Evolutionary conservation across 2,329 filamentous ascomycete species (phyloP).

Genomic region (Aspergillus persii): DNA sequence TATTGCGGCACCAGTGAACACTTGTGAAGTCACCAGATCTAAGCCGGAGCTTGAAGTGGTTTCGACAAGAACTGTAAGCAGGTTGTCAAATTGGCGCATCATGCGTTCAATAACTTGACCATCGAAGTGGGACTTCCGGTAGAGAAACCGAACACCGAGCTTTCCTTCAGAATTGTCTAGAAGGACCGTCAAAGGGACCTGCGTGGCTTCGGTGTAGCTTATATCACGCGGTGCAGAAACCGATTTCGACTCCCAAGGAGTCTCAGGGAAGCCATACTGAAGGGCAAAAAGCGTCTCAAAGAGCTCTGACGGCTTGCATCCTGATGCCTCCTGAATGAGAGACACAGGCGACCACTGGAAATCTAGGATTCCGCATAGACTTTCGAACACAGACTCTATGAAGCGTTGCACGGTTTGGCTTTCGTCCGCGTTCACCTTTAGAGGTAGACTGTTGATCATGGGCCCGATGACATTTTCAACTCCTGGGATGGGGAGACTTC

Average conservation of each 20-base stretch:
- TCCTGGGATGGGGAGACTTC: conserved; percentile 6
- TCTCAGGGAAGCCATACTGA: not conserved
- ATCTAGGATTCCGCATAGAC: conserved; percentile 1
- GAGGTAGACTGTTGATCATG: conserved; percentile 32
- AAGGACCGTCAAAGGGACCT: not conserved
- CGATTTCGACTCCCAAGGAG: not conserved
- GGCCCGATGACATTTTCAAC: conserved; percentile 33
- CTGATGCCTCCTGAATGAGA: not conserved
- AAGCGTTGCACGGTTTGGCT: not conserved
- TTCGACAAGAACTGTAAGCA: not conserved
- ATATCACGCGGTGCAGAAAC: not conserved
- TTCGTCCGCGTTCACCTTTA: conserved; percentile 17
- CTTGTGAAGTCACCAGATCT: not conserved
- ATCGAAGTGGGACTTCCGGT: not conserved
- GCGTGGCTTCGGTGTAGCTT: not conserved
- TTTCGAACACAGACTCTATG: not conserved
- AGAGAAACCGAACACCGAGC: not conserved
- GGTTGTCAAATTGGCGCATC: not conserved
- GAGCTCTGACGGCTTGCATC: not conserved
- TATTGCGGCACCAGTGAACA: not conserved
- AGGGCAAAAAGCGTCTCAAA: not conserved
- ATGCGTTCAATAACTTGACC: not conserved
- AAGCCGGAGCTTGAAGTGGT: not conserved
- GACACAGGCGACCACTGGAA: not conserved
- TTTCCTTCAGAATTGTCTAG: not conserved